Evolutionary conservation across 495 filamentous ascomycete genomes (phyloP), one percentile per base, ranked within the genome.

Genomic region (Hypoxylon intermedium): DNA sequence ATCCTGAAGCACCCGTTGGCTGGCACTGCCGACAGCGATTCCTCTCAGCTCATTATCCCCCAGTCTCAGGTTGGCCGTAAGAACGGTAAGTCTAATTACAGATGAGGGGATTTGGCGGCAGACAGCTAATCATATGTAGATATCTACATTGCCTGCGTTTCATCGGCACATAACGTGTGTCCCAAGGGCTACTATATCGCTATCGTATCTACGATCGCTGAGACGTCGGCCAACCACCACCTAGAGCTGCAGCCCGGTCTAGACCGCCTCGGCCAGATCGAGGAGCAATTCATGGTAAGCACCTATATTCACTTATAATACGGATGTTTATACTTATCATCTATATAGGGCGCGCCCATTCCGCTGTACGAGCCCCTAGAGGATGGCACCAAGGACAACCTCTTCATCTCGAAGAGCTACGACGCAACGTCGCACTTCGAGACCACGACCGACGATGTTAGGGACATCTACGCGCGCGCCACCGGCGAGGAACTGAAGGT

Each of bases 181-280:
- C 94, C 95, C 51, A 96, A 96, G 82, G 94, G 93, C 36, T 98
- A 97, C 83, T 98, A 96, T 79, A 92, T 99, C 65, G 95, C 94
- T 58, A 97, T 97, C 65, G 92, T 99, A 48, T 96, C 91, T 44
- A 99, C 95, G 54, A 96, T 99, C 63, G 91, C 96, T 65, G 94
- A 99, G 81, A 87, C 86, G 34, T 78, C 85, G 58, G 86, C 88
- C 57, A 98, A 99, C 81, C 93, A 95, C 77, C 95, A 98, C 74
- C 74, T 96, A 20, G 94, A 99, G 77, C 87, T 99, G 3, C 88
- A 93, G 72, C 87, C 93, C 18, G 94, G 94, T 53, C 89, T 99
- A 60, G 92, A 98, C 71, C 86, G 94, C 55, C 88, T 99, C 20
- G 94, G 95, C 57, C 84, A 83, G 62, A 94, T 96, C 59, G 92